phyloP scores from a whole-genome alignment of 202 grass and related monocot genomes.

The Zizania palustris region DNA sequence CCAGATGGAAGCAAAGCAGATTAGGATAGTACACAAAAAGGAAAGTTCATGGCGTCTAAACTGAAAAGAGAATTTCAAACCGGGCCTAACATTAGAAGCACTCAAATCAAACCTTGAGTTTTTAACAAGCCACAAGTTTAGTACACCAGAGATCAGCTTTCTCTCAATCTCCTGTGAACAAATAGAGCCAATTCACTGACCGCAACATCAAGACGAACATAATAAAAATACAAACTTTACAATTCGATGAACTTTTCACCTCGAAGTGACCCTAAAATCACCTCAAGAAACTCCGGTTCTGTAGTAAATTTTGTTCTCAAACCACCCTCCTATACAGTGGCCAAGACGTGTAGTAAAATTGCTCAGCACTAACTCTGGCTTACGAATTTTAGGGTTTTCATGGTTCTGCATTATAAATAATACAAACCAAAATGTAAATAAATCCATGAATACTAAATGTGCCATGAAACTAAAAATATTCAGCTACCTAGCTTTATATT shows the following conservation, averaged over 20 bases:
- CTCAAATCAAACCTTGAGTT: background rate
- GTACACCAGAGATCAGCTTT: background rate
- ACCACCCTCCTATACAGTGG: constrained; percentile 83
- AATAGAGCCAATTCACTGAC: background rate
- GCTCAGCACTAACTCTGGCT: constrained; percentile 94
- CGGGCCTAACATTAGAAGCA: background rate
- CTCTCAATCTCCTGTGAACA: background rate
- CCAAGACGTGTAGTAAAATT: constrained; percentile 94
- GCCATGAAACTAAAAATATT: constrained; percentile 4
- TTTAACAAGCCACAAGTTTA: background rate
- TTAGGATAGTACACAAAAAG: no score
- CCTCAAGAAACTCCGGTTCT: constrained; percentile 8
- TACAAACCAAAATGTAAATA: constrained; percentile 35
- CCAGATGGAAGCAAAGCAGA: constrained; percentile 1
- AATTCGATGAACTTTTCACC: constrained; percentile 9
- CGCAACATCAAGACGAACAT: background rate
- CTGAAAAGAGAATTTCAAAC: background rate
- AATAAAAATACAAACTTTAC: background rate
- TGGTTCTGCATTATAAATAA: constrained; percentile 63
- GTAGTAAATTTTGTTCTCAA: constrained; percentile 8
- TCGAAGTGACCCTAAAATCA: constrained; percentile 11
- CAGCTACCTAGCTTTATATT: constrained; percentile 2
- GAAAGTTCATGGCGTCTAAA: background rate
- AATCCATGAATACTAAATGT: background rate
- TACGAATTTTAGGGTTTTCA: constrained; percentile 86